Conservation (phyloP, 768 basidiomycete genomes). For the Podaxis sp. region DNA sequence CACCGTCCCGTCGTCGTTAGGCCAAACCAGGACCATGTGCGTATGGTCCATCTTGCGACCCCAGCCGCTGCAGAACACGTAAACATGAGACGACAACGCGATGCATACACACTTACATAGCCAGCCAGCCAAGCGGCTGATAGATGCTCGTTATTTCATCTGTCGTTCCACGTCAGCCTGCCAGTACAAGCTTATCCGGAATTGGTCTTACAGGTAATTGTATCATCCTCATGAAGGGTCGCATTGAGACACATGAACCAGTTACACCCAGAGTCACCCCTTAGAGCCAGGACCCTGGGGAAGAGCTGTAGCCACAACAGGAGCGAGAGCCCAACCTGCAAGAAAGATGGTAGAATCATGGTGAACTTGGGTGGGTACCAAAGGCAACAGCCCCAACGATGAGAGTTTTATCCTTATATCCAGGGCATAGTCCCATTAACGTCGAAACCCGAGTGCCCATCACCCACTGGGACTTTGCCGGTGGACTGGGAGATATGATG, state of each 20-base stretch:
- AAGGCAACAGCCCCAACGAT: not conserved
- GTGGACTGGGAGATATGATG: not conserved
- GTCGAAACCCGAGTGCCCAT: not conserved
- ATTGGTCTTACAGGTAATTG: constrained; percentile 42
- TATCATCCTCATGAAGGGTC: constrained; percentile 36
- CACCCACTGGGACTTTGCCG: not conserved
- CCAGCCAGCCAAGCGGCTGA: constrained; percentile 51
- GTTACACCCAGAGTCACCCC: constrained; percentile 46
- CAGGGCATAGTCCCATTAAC: not conserved
- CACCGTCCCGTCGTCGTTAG: constrained; percentile 47
- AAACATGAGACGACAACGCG: not conserved
- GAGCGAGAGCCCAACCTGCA: constrained; percentile 15
- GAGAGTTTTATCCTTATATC: constrained; percentile 10
- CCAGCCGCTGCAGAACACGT: constrained; percentile 41
- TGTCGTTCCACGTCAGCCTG: constrained; percentile 21
- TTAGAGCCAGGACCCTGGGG: constrained; percentile 27
- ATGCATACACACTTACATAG: constrained; percentile 37
- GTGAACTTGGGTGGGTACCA: not conserved
- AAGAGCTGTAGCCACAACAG: constrained; percentile 23
- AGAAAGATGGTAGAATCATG: constrained; percentile 17
- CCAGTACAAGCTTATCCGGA: not conserved
- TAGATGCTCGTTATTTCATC: constrained; percentile 44
- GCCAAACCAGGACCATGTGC: constrained; percentile 58
- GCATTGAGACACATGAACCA: constrained; percentile 48
- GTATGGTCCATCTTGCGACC: constrained; percentile 48